Evolutionary conservation across 2,329 filamentous ascomycete species (phyloP).

Genomic region (Mollisia scopiformis): DNA sequence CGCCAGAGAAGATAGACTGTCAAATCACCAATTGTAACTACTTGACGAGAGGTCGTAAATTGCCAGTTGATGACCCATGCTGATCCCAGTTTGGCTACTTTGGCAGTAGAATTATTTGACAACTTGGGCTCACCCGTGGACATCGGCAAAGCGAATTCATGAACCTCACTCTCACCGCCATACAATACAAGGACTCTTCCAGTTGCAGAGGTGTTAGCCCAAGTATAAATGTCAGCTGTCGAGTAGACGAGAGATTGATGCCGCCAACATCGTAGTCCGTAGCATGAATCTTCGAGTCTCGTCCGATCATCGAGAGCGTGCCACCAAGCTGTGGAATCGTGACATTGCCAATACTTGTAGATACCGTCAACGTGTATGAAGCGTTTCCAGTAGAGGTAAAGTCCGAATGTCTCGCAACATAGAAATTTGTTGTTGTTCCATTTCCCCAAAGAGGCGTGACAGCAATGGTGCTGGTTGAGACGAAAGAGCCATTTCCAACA

Average conservation of each 20-base stretch:
- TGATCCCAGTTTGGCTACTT: neutral
- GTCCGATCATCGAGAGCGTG: constrained; percentile 56
- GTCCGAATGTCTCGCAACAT: constrained; percentile 65
- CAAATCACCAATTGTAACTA: neutral
- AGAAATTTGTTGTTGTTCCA: constrained; percentile 58
- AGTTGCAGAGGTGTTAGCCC: constrained; percentile 58
- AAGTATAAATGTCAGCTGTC: constrained; percentile 68
- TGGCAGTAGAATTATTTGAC: neutral
- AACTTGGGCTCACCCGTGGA: neutral
- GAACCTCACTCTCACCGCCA: constrained; percentile 58
- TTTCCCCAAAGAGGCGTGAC: constrained; percentile 62
- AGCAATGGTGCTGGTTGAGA: constrained; percentile 32
- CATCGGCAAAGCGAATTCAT: constrained; percentile 50
- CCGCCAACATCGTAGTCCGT: constrained; percentile 65
- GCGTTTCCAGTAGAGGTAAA: constrained; percentile 42
- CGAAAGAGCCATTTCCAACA: neutral
- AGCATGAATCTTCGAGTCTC: constrained; percentile 68
- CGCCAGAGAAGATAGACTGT: neutral
- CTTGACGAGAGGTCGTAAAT: constrained; percentile 42
- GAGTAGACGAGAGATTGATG: constrained; percentile 63
- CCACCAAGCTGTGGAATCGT: constrained; percentile 61
- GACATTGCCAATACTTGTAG: constrained; percentile 56
- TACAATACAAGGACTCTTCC: constrained; percentile 65
- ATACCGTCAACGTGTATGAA: constrained; percentile 45
- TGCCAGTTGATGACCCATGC: constrained; percentile 54